Conservation (phyloP, 2,329 filamentous ascomycete species). For the Xylaria sp. region DNA sequence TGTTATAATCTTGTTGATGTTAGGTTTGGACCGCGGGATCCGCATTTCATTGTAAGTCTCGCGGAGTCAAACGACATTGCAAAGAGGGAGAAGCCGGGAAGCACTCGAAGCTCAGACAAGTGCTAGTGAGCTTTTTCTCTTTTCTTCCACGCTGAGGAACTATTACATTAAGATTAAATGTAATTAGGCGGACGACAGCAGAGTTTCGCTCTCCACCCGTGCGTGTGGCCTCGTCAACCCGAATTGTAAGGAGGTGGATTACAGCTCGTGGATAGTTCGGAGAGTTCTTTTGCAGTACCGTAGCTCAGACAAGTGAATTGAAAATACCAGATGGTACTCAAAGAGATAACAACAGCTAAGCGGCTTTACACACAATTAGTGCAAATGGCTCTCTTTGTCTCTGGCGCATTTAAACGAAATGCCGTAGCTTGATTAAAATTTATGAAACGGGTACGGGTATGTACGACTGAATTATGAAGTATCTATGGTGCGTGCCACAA, state of each 20-base stretch:
- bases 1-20: constrained; percentile 41
- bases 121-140: background rate
- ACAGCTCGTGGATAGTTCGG: background rate
- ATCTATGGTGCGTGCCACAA: constrained; percentile 14
- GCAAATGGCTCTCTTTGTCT: constrained; percentile 2
- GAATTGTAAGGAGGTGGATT: background rate
- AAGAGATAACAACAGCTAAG: constrained; percentile 15
- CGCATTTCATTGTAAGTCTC: constrained; percentile 9
- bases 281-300: constrained; percentile 11
- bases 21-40: constrained; percentile 40
- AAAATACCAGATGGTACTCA: constrained; percentile 14
- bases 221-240: background rate
- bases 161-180: constrained; percentile 10
- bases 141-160: background rate
- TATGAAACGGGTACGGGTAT: constrained; percentile 21
- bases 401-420: constrained; percentile 2
- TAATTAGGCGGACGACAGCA: background rate
- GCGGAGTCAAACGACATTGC: constrained; percentile 15
- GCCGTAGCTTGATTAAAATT: constrained; percentile 23
- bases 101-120: constrained; percentile 3
- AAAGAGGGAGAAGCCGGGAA: background rate
- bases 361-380: background rate
- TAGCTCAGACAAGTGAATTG: constrained; percentile 23
- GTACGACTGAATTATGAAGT: constrained; percentile 23
- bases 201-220: background rate